Base-by-base conservation (phyloP, 345 rosid species). In the Linum trigynum region DNA sequence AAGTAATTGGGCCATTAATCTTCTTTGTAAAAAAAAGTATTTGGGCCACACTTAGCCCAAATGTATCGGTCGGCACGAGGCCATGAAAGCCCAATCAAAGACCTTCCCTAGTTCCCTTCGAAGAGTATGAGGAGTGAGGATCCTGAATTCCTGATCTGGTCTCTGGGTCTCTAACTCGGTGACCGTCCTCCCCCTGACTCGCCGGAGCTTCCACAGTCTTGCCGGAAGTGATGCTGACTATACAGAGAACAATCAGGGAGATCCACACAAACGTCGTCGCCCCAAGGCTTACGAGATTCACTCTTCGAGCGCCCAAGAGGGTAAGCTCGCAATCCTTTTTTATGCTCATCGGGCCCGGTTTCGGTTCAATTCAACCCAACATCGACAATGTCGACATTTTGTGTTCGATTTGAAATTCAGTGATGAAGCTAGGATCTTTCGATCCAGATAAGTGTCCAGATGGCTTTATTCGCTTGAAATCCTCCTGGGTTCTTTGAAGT, bases 231-330 rank as follows among this genome's bases (percentile, higher is more conserved):
- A 69, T 66, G 72, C 36, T 40, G 38, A 56, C 41, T 10, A 23
- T 64, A 36, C 67, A 37, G 53, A 69, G 64, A 43, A 42, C 67
- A 36, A 38, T 63, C 65, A 70, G 72, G 55, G 37, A 51, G 65
- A 63, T 70, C 10, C 69, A 71, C 1, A 59, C 75, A 17, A 38
- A 40, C 59, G 6, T 67, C 14, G 69, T 42, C 50, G 65, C 62
- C n/a, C 69, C 78, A 7, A 65, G 68, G 36, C 74, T 75, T 41
- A 67, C 66, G 32, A 70, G 62, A 59, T 75, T 75, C 72, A 70
- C 74, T 67, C 75, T 75, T 5, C 63, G 42, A 50, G 78, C 86
- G 57, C 88, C 97, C 61, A 88, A 83, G 74, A 57, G 58, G 55
- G 97, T 90, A 74, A 75, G 81, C 62, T 71, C 0, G 8, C 10